Percentiles rank a stretch among this genome's conserved stretches.
Evolutionary conservation across 2,329 filamentous ascomycete genomes (phyloP).

Genomic region (Dactylellina leptospora): DNA sequence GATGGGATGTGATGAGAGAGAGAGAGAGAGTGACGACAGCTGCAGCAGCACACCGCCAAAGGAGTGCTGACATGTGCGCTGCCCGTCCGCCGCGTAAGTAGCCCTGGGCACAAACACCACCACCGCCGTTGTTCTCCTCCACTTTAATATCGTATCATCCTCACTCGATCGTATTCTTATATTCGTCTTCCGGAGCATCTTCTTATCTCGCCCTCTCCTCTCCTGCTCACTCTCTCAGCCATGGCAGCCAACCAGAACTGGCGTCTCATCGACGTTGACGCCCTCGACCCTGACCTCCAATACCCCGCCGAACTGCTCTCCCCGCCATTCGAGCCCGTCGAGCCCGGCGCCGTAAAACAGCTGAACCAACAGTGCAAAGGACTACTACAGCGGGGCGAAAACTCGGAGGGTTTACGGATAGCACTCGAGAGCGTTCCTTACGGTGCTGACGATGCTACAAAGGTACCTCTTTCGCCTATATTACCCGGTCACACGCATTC

Average conservation of each 20-base stretch:
- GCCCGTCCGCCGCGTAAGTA: slow-evolving; percentile 15
- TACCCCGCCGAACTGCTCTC: slow-evolving; percentile 56
- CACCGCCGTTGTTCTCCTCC: slow-evolving; percentile 14
- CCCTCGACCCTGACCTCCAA: slow-evolving; percentile 57
- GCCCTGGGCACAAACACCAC: slow-evolving; percentile 44
- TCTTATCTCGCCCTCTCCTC: background rate
- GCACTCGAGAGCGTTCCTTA: slow-evolving; percentile 56
- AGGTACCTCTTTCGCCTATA: slow-evolving; percentile 47
- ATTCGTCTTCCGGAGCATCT: too few species aligned
- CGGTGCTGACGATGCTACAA: slow-evolving; percentile 56
- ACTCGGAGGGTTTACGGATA: slow-evolving; percentile 54
- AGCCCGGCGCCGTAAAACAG: slow-evolving; percentile 54
- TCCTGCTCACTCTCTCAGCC: background rate
- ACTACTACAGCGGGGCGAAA: slow-evolving; percentile 56
- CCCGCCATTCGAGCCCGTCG: slow-evolving; percentile 55
- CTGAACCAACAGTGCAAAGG: slow-evolving; percentile 55
- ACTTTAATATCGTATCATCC: background rate
- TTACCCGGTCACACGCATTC: background rate
- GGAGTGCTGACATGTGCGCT: slow-evolving; percentile 49
- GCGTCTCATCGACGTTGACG: slow-evolving; percentile 57
- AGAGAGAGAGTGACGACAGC: background rate
- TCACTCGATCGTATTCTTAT: too few species aligned
- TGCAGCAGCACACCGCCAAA: background rate
- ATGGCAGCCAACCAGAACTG: slow-evolving; percentile 55
- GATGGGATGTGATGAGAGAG: slow-evolving; percentile 11